These are phyloP conservation scores for Saccharum hybrid DNA, from an alignment of 202 grass and related monocot genomes.

Conservation along the genomic window DNA sequence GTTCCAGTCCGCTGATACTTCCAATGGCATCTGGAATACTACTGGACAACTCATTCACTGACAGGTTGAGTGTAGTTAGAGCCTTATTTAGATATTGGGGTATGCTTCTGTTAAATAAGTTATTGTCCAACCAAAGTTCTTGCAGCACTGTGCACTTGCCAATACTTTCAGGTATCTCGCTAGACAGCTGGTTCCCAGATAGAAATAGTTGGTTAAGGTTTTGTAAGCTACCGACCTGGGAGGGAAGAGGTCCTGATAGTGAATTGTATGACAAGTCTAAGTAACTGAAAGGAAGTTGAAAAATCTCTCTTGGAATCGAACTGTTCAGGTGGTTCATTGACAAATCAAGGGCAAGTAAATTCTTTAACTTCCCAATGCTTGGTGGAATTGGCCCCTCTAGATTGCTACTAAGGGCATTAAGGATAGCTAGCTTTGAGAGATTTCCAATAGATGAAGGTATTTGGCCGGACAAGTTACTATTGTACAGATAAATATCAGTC, in stretches of 20 bases:
- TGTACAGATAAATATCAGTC: no score
- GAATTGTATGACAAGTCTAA: conserved; percentile 41
- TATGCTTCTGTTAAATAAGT: conserved; percentile 29
- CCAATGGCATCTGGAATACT: conserved; percentile 23
- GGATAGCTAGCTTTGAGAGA: not conserved
- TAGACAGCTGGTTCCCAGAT: conserved; percentile 27
- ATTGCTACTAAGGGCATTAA: not conserved
- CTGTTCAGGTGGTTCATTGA: not conserved
- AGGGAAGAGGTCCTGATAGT: conserved; percentile 15
- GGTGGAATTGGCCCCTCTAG: conserved; percentile 32
- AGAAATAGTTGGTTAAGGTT: not conserved
- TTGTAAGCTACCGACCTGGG: not conserved
- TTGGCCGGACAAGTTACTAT: no score
- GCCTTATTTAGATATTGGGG: not conserved
- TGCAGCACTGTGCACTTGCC: not conserved
- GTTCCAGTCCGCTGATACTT: not conserved
- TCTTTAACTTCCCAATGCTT: conserved; percentile 11
- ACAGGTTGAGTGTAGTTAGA: not conserved
- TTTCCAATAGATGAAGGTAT: no score
- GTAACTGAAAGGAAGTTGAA: not conserved
- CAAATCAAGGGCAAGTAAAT: not conserved
- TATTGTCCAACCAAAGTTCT: conserved; percentile 26
- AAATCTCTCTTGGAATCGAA: conserved; percentile 11
- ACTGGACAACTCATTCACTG: conserved; percentile 36
- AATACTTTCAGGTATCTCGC: conserved; percentile 33